Conservation (phyloP, 176 grass and related monocot species). For the Thinopyrum elongatum region DNA sequence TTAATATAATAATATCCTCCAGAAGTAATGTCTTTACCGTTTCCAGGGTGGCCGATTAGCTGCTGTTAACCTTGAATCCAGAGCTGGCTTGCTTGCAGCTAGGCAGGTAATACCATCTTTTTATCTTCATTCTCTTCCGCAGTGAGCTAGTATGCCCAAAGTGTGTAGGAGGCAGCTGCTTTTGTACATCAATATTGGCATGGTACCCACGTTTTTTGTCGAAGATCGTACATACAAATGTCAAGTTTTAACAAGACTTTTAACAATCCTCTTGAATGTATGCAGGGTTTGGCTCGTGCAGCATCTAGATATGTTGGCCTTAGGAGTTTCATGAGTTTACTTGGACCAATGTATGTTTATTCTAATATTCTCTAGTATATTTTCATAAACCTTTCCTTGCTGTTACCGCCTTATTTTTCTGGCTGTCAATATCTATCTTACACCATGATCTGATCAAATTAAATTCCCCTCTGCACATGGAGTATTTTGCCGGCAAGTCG, state of each 20-base stretch:
- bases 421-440: neutral
- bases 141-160: too few species aligned
- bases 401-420: neutral
- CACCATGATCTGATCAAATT: neutral
- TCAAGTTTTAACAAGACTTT: neutral
- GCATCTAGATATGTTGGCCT: constrained; percentile 75
- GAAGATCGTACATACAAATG: neutral
- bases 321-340: constrained; percentile 75
- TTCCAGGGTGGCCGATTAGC: constrained; percentile 81
- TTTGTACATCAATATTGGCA: neutral
- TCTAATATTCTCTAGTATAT: constrained; percentile 5
- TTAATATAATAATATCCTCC: neutral
- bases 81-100: constrained; percentile 75
- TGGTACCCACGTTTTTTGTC: neutral
- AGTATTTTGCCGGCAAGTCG: neutral
- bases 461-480: neutral
- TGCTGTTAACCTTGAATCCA: constrained; percentile 75
- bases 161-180: neutral
- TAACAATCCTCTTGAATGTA: constrained; percentile 22
- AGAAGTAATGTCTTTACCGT: constrained; percentile 11
- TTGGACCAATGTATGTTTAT: constrained; percentile 82
- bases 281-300: constrained; percentile 77
- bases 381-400: neutral
- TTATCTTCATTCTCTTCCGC: too few species aligned
- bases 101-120: constrained; percentile 62